Percentiles rank a stretch among this genome's conserved stretches.
Conservation (phyloP, 2,329 filamentous ascomycete species). For the Cordyceps farinosa region DNA sequence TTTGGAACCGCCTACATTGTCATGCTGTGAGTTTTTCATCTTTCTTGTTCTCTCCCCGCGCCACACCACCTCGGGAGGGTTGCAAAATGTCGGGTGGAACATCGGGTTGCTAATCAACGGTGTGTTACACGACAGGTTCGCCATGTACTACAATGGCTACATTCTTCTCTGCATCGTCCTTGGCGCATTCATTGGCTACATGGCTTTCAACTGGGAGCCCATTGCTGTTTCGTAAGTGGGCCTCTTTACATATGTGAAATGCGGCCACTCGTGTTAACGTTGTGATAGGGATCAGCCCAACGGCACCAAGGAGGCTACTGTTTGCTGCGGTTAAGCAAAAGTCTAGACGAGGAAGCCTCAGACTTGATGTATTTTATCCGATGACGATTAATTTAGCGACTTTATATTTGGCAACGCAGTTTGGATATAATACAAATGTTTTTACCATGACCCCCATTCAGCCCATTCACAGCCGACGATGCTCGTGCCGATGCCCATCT, state of each 20-base stretch:
- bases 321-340: conserved; percentile 38
- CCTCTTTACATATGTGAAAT: background rate
- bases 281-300: conserved; percentile 29
- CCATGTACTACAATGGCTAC: conserved; percentile 66
- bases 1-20: conserved; percentile 76
- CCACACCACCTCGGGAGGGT: background rate
- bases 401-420: background rate
- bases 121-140: conserved; percentile 30
- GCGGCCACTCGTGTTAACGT: background rate
- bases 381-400: background rate
- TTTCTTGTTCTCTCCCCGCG: no score
- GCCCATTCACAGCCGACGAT: background rate
- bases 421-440: background rate
- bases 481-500: background rate
- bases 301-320: conserved; percentile 36
- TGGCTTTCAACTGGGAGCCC: conserved; percentile 69
- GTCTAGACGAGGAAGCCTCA: background rate
- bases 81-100: background rate
- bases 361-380: background rate
- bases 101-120: conserved; percentile 6
- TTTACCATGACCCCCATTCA: background rate
- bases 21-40: conserved; percentile 53
- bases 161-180: conserved; percentile 79
- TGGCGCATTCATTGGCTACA: conserved; percentile 68
- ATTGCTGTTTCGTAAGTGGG: conserved; percentile 32